Percentiles rank a stretch among this genome's conserved stretches.
These are phyloP conservation scores for Purpureocillium takamizusanense DNA, from an alignment of 2,329 filamentous ascomycete species.

Conservation along the genomic window DNA sequence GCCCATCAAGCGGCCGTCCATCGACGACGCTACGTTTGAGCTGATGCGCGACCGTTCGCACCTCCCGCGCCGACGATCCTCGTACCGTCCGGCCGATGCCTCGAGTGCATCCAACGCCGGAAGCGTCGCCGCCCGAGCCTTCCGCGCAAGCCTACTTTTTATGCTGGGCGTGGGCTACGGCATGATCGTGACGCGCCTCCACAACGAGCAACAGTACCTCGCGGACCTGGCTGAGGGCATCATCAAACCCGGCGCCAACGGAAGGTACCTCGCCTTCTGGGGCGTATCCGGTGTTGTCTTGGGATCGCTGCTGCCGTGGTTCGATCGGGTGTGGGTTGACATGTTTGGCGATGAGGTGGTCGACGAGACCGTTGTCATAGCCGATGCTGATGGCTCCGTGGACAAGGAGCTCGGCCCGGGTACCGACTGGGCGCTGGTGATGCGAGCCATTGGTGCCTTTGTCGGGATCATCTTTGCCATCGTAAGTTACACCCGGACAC, in stretches of 20 bases:
- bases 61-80: slow-evolving; percentile 23
- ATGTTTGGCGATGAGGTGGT: slow-evolving; percentile 29
- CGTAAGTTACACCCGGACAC: slow-evolving; percentile 57
- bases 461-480: slow-evolving; percentile 60
- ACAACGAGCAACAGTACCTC: slow-evolving; percentile 54
- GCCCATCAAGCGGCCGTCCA: slow-evolving; percentile 37
- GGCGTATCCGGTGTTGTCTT: slow-evolving; percentile 68
- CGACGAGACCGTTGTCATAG: slow-evolving; percentile 16
- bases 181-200: slow-evolving; percentile 68
- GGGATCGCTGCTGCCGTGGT: slow-evolving; percentile 73
- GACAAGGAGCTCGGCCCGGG: slow-evolving; percentile 27
- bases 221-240: slow-evolving; percentile 46
- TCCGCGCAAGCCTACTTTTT: slow-evolving; percentile 61
- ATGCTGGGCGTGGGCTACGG: slow-evolving; percentile 77
- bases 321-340: slow-evolving; percentile 67
- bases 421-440: slow-evolving; percentile 63
- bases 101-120: slow-evolving; percentile 13
- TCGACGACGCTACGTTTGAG: slow-evolving; percentile 35
- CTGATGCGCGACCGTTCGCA: slow-evolving; percentile 32
- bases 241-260: slow-evolving; percentile 35
- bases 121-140: slow-evolving; percentile 36
- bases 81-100: slow-evolving; percentile 19
- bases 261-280: slow-evolving; percentile 72
- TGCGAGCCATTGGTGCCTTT: slow-evolving; percentile 51
- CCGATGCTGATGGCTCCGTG: slow-evolving; percentile 15